Base-by-base conservation (phyloP, 2,329 filamentous ascomycete genomes). In the Phaeosphaeria sp. region DNA sequence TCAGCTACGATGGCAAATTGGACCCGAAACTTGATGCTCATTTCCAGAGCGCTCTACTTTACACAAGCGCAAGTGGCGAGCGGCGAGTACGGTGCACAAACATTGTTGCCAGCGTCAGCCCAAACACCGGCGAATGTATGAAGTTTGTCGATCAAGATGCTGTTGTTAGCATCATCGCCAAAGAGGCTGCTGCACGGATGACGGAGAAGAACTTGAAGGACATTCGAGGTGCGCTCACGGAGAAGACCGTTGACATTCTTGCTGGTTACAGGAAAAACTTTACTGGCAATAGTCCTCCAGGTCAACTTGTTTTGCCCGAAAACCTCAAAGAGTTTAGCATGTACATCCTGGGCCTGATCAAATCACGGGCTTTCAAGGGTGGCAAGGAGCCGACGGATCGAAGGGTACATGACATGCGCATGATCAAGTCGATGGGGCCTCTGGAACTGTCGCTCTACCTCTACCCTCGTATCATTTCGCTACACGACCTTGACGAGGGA, bases 61-160 rank as follows among this genome's bases (percentile, higher is more conserved):
- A 99, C 79, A 99, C 95, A 0, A 96, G 94, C 4, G 91, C 93
- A 3, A 89, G 86, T 50, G 95, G 95, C 3, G 89, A 99, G 78
- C 89, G 95, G 49, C 86, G 95, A 53, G 95, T 99, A 49, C 85
- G 95, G 58, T 99, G 95, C 79, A 92, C 89, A 73, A 99, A 99
- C 74, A 85, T 96, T 23, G 94, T 99, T 55, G 94, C 95, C 1
- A 94, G 91, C 56, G 92, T 98, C 41, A 96, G 90, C 63, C 92
- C 97, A 65, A 89, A 88, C 54, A 89, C 92, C 13, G 87, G 91
- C 61, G 93, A 97, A 60, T 84, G 84, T 22, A 92, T 98, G 87
- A 95, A 93, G 72, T 95, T 93, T 73, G 89, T 98, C 42, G 95
- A 99, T 73, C 94, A 99, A 76, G 95, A 99, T 77, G 93, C 95